phyloP scores from a whole-genome alignment of 2,329 filamentous ascomycete genomes.

The Diaporthe caulivora region DNA sequence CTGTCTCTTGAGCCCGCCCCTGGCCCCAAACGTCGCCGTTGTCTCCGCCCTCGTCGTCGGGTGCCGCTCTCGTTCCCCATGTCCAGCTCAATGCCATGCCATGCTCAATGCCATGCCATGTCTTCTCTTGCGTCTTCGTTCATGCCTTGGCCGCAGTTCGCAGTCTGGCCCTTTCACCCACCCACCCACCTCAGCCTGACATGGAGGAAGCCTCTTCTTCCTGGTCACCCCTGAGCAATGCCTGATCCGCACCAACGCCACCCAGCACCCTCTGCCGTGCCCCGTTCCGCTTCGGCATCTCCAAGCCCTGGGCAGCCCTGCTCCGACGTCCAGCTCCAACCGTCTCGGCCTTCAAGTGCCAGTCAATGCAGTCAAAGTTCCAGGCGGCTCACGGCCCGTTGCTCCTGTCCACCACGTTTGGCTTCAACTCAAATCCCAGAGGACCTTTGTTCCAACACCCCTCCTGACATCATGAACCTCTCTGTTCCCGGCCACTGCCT shows the following conservation, averaged over 20 bases:
- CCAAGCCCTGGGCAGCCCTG: conserved; percentile 21
- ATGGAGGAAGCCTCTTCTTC: not conserved
- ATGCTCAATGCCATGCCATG: not conserved
- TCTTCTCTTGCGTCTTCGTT: not conserved
- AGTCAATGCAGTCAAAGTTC: conserved; percentile 13
- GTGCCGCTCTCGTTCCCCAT: not conserved
- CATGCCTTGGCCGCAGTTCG: not conserved
- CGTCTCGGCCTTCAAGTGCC: not conserved
- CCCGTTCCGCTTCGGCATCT: conserved; percentile 7
- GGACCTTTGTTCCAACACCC: not conserved
- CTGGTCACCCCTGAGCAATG: not conserved
- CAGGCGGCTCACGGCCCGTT: conserved; percentile 23
- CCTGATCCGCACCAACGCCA: conserved; percentile 16
- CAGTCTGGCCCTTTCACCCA: not conserved
- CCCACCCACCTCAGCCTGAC: conserved; percentile 4
- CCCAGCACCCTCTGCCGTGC: conserved; percentile 1
- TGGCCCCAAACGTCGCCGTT: conserved; percentile 8
- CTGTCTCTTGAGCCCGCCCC: conserved; percentile 14
- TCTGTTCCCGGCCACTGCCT: not conserved
- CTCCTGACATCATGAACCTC: conserved; percentile 20
- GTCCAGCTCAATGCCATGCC: not conserved
- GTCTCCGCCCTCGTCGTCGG: not conserved
- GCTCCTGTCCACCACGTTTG: conserved; percentile 1
- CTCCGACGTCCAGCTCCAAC: not conserved
- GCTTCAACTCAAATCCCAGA: conserved; percentile 19